A percentile compares a stretch with the other conserved stretches of the same genome.
These are phyloP conservation scores for Sarocladium kiliense DNA, from an alignment of 2,329 filamentous ascomycete genomes.

Conservation along the genomic window DNA sequence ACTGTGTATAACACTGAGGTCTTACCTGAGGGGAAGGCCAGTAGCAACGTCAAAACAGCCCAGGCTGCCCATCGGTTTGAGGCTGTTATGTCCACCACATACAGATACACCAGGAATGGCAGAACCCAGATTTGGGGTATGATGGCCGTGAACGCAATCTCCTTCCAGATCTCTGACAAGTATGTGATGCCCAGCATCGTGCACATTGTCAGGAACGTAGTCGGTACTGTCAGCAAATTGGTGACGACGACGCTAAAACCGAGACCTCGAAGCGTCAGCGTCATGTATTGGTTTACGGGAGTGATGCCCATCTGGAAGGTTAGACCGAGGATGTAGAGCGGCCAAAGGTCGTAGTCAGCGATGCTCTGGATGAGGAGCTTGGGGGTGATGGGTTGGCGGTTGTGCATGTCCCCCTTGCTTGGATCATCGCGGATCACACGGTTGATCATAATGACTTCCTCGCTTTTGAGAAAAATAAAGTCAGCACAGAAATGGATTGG, in stretches of 20 bases:
- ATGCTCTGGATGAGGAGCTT: slow-evolving; percentile 40
- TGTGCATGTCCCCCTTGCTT: slow-evolving; percentile 49
- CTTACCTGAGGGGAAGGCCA: neutral
- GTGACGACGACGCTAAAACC: slow-evolving; percentile 22
- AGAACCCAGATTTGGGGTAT: neutral
- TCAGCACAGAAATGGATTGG: neutral
- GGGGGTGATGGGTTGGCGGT: slow-evolving; percentile 44
- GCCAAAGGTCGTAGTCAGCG: slow-evolving; percentile 52
- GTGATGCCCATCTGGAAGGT: slow-evolving; percentile 17
- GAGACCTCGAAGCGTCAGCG: slow-evolving; percentile 18
- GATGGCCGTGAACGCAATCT: neutral
- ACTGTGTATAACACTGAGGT: neutral
- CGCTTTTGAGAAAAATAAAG: slow-evolving; percentile 17
- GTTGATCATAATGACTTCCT: slow-evolving; percentile 54
- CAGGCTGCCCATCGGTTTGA: neutral
- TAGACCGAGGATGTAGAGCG: slow-evolving; percentile 41
- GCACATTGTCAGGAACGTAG: slow-evolving; percentile 36
- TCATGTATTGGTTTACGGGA: slow-evolving; percentile 21
- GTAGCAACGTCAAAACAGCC: neutral
- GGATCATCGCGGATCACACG: slow-evolving; percentile 51
- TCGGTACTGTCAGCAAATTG: slow-evolving; percentile 34
- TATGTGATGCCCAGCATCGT: slow-evolving; percentile 3
- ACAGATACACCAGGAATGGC: neutral
- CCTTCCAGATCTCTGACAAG: neutral
- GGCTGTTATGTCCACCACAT: neutral